phyloP scores from a whole-genome alignment of 2,329 filamentous ascomycete genomes.

The Pochonia chlamydosporia region DNA sequence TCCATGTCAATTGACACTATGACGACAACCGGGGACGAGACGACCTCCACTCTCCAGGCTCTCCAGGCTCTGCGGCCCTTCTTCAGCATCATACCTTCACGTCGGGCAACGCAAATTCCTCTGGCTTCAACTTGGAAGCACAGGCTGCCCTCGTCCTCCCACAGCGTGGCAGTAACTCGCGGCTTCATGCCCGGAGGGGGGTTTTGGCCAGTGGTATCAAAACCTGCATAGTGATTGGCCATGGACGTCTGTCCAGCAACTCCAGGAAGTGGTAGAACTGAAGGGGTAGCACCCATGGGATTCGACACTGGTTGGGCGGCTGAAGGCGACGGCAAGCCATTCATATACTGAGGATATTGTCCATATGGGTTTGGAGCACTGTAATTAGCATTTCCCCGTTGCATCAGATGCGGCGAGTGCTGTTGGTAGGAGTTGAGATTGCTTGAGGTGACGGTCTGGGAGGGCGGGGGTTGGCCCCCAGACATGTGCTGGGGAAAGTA shows the following conservation, averaged over 20 bases:
- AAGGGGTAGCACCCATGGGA: constrained; percentile 54
- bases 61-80: no score
- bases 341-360: constrained; percentile 64
- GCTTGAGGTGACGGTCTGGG: constrained; percentile 70
- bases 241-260: constrained; percentile 42
- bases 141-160: constrained; percentile 96
- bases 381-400: constrained; percentile 66
- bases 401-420: constrained; percentile 70
- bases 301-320: constrained; percentile 62
- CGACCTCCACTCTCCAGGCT: no score
- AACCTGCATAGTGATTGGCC: constrained; percentile 53
- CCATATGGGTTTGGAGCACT: constrained; percentile 53
- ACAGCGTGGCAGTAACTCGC: constrained; percentile 88
- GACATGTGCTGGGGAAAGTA: constrained; percentile 81
- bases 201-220: constrained; percentile 86
- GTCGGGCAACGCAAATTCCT: constrained; percentile 88
- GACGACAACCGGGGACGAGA: no score
- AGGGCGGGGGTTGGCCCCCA: constrained; percentile 65
- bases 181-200: constrained; percentile 94
- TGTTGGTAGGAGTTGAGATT: constrained; percentile 72
- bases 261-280: constrained; percentile 66
- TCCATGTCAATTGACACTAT: not conserved
- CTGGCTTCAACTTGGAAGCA: constrained; percentile 98
- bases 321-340: constrained; percentile 76
- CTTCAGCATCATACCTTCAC: constrained; percentile 78